These are phyloP conservation scores for Talaromyces ruber DNA, from an alignment of 495 filamentous ascomycete genomes.

Conservation along the genomic window DNA sequence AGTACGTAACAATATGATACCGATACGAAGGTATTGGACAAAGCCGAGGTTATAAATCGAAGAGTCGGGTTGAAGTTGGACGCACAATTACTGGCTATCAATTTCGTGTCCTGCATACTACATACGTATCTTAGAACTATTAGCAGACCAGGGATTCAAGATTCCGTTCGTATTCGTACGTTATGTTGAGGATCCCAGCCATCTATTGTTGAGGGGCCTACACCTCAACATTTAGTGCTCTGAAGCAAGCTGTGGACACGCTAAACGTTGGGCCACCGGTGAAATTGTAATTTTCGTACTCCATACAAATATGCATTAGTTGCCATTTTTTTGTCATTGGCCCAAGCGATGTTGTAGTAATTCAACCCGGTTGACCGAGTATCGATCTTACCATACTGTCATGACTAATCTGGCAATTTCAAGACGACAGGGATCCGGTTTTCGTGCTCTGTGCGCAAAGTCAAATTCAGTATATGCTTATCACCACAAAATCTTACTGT, in stretches of 20 bases:
- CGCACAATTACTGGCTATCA: neutral
- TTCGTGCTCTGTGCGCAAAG: neutral
- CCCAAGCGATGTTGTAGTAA: neutral
- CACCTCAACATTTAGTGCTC: neutral
- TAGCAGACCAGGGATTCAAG: neutral
- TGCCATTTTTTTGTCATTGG: neutral
- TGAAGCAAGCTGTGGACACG: neutral
- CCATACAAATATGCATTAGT: neutral
- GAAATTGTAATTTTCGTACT: neutral
- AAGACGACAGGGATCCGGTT: neutral
- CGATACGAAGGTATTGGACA: neutral
- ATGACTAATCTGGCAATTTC: neutral
- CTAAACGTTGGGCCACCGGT: neutral
- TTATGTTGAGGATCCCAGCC: neutral
- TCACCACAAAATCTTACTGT: neutral
- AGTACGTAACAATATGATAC: neutral
- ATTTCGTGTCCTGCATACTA: neutral
- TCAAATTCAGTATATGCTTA: neutral
- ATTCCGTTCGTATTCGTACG: neutral
- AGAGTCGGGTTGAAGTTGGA: neutral
- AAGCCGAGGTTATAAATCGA: neutral
- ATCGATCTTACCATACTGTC: neutral
- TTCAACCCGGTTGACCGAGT: neutral
- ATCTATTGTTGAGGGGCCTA: neutral
- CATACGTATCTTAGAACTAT: neutral